Percentiles rank a stretch among this genome's conserved stretches.
Evolutionary conservation across 2,329 filamentous ascomycete genomes (phyloP).

Genomic region (Ophiocordyceps sinensis): DNA sequence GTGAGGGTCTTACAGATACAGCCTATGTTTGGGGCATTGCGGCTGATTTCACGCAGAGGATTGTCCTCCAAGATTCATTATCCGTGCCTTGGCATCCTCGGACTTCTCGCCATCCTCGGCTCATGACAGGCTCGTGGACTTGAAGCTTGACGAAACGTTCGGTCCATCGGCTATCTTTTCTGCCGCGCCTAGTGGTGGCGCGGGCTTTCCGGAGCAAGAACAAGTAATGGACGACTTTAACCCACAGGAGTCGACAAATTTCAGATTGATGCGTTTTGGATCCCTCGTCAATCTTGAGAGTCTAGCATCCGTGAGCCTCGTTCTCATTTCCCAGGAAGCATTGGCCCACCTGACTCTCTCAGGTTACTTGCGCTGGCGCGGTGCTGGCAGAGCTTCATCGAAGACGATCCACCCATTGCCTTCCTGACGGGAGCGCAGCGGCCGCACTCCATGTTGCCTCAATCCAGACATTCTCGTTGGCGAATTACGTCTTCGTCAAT

Average conservation of each 20-base stretch:
- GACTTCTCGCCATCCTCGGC: constrained; percentile 61
- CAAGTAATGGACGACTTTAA: not conserved
- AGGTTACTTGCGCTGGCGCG: constrained; percentile 77
- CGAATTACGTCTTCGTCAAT: constrained; percentile 60
- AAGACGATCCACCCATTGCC: constrained; percentile 37
- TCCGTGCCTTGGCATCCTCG: constrained; percentile 54
- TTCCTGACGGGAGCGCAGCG: constrained; percentile 41
- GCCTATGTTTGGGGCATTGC: not conserved
- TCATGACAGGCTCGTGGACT: constrained; percentile 47
- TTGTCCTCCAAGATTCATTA: constrained; percentile 11
- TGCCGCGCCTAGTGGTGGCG: constrained; percentile 1
- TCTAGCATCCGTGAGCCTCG: constrained; percentile 40
- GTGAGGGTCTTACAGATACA: not conserved
- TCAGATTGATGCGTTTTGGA: constrained; percentile 52
- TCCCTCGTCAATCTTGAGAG: constrained; percentile 64
- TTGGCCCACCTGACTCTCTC: not conserved
- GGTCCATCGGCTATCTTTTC: constrained; percentile 9
- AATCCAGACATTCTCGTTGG: constrained; percentile 63
- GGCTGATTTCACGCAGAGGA: not conserved
- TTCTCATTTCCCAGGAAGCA: not conserved
- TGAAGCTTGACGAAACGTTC: constrained; percentile 5
- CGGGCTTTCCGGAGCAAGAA: not conserved
- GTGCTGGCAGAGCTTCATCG: constrained; percentile 67
- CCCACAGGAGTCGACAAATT: constrained; percentile 10
- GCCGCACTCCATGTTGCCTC: constrained; percentile 40